Conservation (phyloP, 495 filamentous ascomycete genomes). For the Neohortaea acidophila region DNA sequence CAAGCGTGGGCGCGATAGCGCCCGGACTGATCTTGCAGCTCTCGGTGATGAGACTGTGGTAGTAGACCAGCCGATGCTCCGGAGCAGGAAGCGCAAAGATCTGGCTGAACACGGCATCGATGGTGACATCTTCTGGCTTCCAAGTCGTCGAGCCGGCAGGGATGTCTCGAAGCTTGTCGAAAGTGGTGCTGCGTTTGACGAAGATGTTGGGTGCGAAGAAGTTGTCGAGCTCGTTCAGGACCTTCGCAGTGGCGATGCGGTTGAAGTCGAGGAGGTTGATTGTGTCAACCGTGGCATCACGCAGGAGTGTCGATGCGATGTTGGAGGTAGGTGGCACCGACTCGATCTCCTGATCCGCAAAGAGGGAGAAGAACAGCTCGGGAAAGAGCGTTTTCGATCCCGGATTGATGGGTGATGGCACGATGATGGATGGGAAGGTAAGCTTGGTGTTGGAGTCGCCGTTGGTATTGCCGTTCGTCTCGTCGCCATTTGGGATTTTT, state of each 20-base stretch:
- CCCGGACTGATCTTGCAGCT: constrained; percentile 88
- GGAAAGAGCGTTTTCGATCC: constrained; percentile 70
- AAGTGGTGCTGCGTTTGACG: constrained; percentile 79
- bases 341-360: constrained; percentile 73
- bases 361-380: constrained; percentile 88
- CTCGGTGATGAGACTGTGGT: constrained; percentile 87
- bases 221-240: constrained; percentile 84
- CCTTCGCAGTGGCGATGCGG: constrained; percentile 69
- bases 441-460: constrained; percentile 32
- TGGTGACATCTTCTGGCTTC: constrained; percentile 96
- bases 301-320: constrained; percentile 64
- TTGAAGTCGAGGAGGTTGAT: constrained; percentile 93
- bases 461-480: constrained; percentile 26
- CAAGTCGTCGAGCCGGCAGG: constrained; percentile 58
- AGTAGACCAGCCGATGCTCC: constrained; percentile 91
- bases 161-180: constrained; percentile 71
- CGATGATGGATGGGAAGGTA: constrained; percentile 51
- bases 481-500: neutral
- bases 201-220: constrained; percentile 83
- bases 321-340: constrained; percentile 67
- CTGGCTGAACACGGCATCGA: constrained; percentile 94
- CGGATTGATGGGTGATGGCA: constrained; percentile 59
- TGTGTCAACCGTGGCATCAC: constrained; percentile 79
- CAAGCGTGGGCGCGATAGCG: constrained; percentile 88
- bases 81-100: constrained; percentile 73